Evolutionary conservation across 1,284 basidiomycete species (phyloP).

Genomic region (Cryptococcus sp.): DNA sequence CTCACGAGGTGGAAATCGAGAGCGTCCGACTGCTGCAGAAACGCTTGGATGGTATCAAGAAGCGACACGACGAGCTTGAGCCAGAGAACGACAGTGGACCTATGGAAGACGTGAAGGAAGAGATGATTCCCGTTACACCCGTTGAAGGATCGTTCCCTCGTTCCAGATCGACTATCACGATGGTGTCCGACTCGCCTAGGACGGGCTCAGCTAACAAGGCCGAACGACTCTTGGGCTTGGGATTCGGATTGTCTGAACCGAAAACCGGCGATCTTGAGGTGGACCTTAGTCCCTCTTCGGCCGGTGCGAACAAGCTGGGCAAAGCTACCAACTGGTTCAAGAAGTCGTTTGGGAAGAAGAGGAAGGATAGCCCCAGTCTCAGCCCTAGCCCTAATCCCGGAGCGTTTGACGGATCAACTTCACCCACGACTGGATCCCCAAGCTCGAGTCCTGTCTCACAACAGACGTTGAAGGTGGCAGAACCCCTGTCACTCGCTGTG

Average conservation of each 20-base stretch:
- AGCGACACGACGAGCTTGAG: conserved; percentile 56
- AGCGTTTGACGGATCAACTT: too few relatives aligned
- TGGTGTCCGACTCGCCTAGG: conserved; percentile 44
- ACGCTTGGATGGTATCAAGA: conserved; percentile 56
- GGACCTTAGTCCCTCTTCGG: conserved; percentile 1
- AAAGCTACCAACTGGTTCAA: conserved; percentile 52
- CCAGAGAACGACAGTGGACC: conserved; percentile 24
- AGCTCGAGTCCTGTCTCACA: background rate
- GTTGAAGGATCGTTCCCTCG: conserved; percentile 27
- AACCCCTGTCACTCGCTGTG: too few relatives aligned
- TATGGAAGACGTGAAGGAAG: conserved; percentile 20
- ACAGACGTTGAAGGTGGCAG: background rate
- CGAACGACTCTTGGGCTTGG: conserved; percentile 44
- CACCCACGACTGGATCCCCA: too few relatives aligned
- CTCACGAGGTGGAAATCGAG: conserved; percentile 52
- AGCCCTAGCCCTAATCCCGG: too few relatives aligned
- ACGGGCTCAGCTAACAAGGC: conserved; percentile 35
- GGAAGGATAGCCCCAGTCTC: conserved; percentile 16
- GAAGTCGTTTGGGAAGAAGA: conserved; percentile 45
- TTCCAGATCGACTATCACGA: conserved; percentile 53
- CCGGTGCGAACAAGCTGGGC: conserved; percentile 22
- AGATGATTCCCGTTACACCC: conserved; percentile 25
- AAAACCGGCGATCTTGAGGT: conserved; percentile 12
- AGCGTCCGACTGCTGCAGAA: conserved; percentile 55
- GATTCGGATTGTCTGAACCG: conserved; percentile 23